phyloP scores from a whole-genome alignment of 345 rosid genomes.

The Euphorbia lathyris region DNA sequence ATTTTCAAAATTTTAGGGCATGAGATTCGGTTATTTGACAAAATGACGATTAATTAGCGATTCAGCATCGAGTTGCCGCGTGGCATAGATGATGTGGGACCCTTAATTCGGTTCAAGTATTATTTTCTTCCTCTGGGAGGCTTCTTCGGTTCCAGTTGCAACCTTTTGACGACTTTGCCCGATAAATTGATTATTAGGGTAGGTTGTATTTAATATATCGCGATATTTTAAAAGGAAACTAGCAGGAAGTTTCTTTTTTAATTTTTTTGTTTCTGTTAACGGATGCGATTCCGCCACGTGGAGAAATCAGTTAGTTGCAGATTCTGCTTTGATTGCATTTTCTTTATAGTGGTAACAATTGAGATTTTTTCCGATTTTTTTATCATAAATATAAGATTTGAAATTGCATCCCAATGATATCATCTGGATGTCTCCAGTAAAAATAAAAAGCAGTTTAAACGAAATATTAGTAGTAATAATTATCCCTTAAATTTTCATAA shows the following conservation, averaged over 20 bases:
- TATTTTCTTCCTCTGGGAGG: not conserved
- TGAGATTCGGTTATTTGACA: constrained; percentile 21
- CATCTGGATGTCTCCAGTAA: too few species aligned
- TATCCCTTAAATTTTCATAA: too few species aligned
- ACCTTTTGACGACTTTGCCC: not conserved
- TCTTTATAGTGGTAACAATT: too few species aligned
- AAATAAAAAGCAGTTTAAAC: too few species aligned
- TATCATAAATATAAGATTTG: too few species aligned
- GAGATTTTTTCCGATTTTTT: too few species aligned
- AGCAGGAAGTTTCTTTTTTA: constrained; percentile 26
- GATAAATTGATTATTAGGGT: constrained; percentile 14
- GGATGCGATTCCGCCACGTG: constrained; percentile 30
- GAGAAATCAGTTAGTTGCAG: not conserved
- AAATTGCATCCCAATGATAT: too few species aligned
- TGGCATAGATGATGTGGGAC: constrained; percentile 27
- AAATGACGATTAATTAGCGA: constrained; percentile 10
- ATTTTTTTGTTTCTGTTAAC: not conserved
- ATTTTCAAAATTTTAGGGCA: not conserved
- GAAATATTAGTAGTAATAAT: too few species aligned
- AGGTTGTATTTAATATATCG: constrained; percentile 6
- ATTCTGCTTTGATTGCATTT: not conserved
- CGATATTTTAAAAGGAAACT: constrained; percentile 26
- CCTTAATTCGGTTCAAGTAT: not conserved
- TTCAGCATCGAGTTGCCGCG: constrained; percentile 64
- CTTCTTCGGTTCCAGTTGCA: not conserved